A percentile compares a stretch with the other conserved stretches of the same genome.
Conservation (phyloP, 2,329 filamentous ascomycete genomes). For the Alternaria tenuissima region DNA sequence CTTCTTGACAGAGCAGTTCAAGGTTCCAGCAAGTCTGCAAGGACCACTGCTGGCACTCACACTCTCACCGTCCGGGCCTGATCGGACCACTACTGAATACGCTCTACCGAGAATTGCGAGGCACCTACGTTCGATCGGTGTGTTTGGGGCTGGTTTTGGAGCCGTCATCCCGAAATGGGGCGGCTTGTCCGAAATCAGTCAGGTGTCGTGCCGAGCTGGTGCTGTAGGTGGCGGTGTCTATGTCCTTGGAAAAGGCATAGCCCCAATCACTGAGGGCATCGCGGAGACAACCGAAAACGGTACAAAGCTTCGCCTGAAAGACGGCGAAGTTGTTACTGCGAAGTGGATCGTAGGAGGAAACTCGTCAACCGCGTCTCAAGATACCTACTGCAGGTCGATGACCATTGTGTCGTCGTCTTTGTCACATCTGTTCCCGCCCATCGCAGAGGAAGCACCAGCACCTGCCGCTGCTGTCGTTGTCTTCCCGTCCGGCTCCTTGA, state of each 20-base stretch:
- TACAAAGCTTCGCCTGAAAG: conserved; percentile 63
- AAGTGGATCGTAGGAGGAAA: conserved; percentile 61
- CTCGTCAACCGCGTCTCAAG: conserved; percentile 11
- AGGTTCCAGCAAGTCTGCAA: conserved; percentile 69
- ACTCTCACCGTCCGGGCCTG: conserved; percentile 68
- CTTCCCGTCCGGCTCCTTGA: conserved; percentile 68
- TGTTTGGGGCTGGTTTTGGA: conserved; percentile 88
- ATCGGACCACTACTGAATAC: conserved; percentile 67
- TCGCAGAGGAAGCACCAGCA: conserved; percentile 76
- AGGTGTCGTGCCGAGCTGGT: conserved; percentile 88
- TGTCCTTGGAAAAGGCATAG: conserved; percentile 77
- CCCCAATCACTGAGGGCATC: conserved; percentile 19
- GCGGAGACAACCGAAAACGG: conserved; percentile 17
- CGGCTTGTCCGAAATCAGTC: conserved; percentile 84
- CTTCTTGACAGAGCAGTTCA: conserved; percentile 66
- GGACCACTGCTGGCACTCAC: conserved; percentile 74
- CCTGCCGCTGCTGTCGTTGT: conserved; percentile 78
- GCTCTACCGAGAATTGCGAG: conserved; percentile 77
- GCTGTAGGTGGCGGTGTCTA: conserved; percentile 93
- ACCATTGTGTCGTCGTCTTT: conserved; percentile 74
- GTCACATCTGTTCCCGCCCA: conserved; percentile 70
- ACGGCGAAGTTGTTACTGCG: conserved; percentile 65
- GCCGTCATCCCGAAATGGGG: conserved; percentile 94
- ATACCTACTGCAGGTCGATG: conserved; percentile 66
- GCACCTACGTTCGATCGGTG: conserved; percentile 85